These are phyloP conservation scores for Coniferiporia sulphurascens DNA, from an alignment of 1,284 basidiomycete species.

Conservation along the genomic window DNA sequence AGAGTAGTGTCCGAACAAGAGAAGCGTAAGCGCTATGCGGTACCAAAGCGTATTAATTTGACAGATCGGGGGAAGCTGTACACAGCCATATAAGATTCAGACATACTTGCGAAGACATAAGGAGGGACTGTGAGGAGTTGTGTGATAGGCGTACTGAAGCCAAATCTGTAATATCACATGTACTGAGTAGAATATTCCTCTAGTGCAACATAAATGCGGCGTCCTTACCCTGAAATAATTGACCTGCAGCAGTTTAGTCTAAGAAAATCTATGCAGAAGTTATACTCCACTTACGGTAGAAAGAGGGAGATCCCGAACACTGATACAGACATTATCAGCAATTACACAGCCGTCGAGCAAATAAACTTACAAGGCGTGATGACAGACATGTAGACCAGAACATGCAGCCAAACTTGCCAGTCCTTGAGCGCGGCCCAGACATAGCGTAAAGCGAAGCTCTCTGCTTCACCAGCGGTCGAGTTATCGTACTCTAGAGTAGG, in stretches of 20 bases:
- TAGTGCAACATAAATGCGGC: neutral
- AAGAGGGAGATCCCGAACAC: slow-evolving; percentile 60
- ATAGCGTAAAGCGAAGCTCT: slow-evolving; percentile 50
- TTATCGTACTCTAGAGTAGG: slow-evolving; percentile 50
- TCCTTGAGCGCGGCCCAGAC: slow-evolving; percentile 50
- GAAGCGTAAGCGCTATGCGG: slow-evolving; percentile 41
- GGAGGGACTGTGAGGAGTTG: slow-evolving; percentile 69
- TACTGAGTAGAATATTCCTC: neutral
- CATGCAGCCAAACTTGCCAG: slow-evolving; percentile 63
- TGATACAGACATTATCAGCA: slow-evolving; percentile 18
- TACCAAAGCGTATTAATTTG: too few species aligned
- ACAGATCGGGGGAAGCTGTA: too few species aligned
- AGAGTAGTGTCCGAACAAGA: slow-evolving; percentile 51
- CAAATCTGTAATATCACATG: slow-evolving; percentile 39
- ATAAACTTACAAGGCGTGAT: slow-evolving; percentile 48
- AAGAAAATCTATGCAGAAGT: neutral
- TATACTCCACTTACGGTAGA: slow-evolving; percentile 45
- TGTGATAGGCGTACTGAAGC: slow-evolving; percentile 49
- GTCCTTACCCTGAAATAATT: slow-evolving; percentile 48
- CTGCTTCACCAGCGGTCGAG: slow-evolving; percentile 62
- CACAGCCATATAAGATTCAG: neutral
- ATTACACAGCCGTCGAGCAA: neutral
- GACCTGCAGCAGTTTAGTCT: slow-evolving; percentile 35
- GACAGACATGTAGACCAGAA: slow-evolving; percentile 58
- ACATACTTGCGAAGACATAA: slow-evolving; percentile 57